Evolutionary conservation across 164 flowering plant species (phyloP).

Genomic region (Piper betle): DNA sequence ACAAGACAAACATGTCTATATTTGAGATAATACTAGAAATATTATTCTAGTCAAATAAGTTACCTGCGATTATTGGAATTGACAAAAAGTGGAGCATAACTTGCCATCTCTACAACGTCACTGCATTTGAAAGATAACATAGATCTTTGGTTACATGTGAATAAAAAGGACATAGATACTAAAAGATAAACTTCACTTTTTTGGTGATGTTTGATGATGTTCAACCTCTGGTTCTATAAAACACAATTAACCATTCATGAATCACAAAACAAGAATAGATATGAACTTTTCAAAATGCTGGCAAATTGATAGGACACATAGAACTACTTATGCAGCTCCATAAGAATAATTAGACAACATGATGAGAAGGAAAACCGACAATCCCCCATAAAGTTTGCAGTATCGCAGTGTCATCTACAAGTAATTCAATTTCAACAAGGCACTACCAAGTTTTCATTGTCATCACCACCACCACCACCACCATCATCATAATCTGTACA

Average conservation of each 20-base stretch:
- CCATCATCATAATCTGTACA: no score
- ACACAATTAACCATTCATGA: no score
- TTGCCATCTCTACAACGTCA: conserved; percentile 80
- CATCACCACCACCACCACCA: no score
- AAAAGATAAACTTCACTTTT: no score
- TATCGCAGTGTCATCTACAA: background rate
- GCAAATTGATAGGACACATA: background rate
- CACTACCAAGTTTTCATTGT: background rate
- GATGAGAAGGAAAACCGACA: background rate
- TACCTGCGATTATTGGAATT: conserved; percentile 73
- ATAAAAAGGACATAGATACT: no score
- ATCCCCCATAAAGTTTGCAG: background rate
- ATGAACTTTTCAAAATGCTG: no score
- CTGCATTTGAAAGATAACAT: conserved; percentile 33
- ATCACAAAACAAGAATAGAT: no score
- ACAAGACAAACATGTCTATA: background rate
- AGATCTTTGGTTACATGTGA: background rate
- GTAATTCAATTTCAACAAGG: background rate
- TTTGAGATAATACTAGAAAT: background rate
- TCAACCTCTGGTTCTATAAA: no score
- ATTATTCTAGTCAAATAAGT: background rate
- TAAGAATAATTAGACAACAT: no score
- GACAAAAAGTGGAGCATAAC: conserved; percentile 94
- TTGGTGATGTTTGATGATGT: no score
- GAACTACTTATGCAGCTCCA: background rate